phyloP scores from a whole-genome alignment of 2,329 filamentous ascomycete species.

The Phialophora chinensis region DNA sequence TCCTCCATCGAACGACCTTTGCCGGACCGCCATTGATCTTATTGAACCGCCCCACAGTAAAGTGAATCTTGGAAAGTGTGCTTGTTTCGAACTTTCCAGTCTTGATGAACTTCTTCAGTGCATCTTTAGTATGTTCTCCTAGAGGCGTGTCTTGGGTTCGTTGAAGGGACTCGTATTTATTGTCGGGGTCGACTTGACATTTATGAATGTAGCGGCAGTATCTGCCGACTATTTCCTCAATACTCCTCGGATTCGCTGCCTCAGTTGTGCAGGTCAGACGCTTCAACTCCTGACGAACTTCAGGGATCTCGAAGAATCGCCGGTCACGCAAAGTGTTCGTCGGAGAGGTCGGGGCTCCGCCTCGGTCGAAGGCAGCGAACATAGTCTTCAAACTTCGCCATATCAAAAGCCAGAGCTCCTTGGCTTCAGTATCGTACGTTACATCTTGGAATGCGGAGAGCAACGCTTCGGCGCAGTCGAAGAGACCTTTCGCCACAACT shows the following conservation, averaged over 20 bases:
- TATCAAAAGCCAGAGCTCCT: conserved; percentile 31
- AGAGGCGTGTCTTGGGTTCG: conserved; percentile 24
- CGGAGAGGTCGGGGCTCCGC: conserved; percentile 9
- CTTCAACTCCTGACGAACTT: conserved; percentile 15
- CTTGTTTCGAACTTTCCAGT: conserved; percentile 23
- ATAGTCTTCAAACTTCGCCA: conserved; percentile 29
- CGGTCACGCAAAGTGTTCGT: conserved; percentile 11
- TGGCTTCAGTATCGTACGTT: conserved; percentile 28
- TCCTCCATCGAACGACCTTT: conserved; percentile 24
- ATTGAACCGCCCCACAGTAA: conserved; percentile 33
- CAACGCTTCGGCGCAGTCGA: conserved; percentile 9
- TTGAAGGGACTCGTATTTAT: conserved; percentile 28
- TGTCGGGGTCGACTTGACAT: conserved; percentile 20
- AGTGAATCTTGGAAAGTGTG: conserved; percentile 31
- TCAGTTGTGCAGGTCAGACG: conserved; percentile 23
- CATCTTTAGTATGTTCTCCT: conserved; percentile 23
- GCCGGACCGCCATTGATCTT: conserved; percentile 28
- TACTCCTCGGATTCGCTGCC: conserved; percentile 28
- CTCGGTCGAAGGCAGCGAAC: conserved; percentile 22
- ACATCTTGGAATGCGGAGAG: conserved; percentile 23
- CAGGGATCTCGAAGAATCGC: conserved; percentile 28
- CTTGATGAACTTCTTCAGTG: conserved; percentile 28
- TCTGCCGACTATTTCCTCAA: conserved; percentile 33
- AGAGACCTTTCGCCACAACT: conserved; percentile 8
- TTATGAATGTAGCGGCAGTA: conserved; percentile 33